These are phyloP conservation scores for Rubia peregrina DNA, from an alignment of 305 asterid species.

Conservation along the genomic window DNA sequence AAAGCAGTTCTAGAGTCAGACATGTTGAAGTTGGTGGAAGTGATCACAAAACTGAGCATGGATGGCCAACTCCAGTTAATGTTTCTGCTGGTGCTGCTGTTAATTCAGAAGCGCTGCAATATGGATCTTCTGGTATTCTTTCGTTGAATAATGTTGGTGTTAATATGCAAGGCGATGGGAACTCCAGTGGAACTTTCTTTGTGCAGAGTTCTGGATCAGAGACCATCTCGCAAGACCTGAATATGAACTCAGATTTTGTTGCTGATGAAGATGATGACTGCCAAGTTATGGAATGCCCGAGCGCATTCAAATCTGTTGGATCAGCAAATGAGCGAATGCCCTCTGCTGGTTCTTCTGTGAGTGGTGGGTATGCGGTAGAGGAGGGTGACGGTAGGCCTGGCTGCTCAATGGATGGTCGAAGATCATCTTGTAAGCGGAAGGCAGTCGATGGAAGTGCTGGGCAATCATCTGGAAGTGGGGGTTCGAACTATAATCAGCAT, in stretches of 20 bases:
- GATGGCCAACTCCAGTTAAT: slow-evolving; percentile 33
- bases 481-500: slow-evolving; percentile 38
- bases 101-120: slow-evolving; percentile 31
- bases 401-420: slow-evolving; percentile 44
- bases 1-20: slow-evolving; percentile 49
- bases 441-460: slow-evolving; percentile 50
- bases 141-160: slow-evolving; percentile 35
- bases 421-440: slow-evolving; percentile 70
- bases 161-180: slow-evolving; percentile 24
- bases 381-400: slow-evolving; percentile 43
- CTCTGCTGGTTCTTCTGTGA: slow-evolving; percentile 33
- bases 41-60: slow-evolving; percentile 42
- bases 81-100: slow-evolving; percentile 29
- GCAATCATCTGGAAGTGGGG: slow-evolving; percentile 67
- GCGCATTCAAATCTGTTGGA: slow-evolving; percentile 32
- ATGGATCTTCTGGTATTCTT: slow-evolving; percentile 33
- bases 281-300: slow-evolving; percentile 41
- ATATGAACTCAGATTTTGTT: slow-evolving; percentile 33
- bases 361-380: slow-evolving; percentile 30
- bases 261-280: slow-evolving; percentile 43
- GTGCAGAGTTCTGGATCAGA: slow-evolving; percentile 34
- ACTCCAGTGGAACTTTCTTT: slow-evolving; percentile 27
- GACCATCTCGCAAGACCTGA: slow-evolving; percentile 44
- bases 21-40: slow-evolving; percentile 34
- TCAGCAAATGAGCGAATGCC: slow-evolving; percentile 34